Conservation (phyloP, 257 asterid species). For the Buddleja alternifolia region DNA sequence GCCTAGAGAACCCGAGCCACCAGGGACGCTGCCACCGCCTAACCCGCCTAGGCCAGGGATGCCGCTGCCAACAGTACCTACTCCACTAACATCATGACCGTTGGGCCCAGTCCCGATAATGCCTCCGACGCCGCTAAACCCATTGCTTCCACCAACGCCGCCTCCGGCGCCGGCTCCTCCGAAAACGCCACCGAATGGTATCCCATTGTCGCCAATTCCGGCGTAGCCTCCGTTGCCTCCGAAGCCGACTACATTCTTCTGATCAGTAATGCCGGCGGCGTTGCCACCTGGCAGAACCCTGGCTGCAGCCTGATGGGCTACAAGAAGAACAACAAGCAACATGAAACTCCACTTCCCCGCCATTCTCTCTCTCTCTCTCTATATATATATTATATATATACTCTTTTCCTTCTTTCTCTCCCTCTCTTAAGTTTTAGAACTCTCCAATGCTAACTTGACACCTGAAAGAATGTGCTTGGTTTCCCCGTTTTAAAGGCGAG, state of each 20-base stretch:
- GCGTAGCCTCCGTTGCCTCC: constrained; percentile 47
- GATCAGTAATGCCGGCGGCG: constrained; percentile 39
- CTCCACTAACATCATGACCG: constrained; percentile 29
- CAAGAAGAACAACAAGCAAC: constrained; percentile 28
- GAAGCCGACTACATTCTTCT: constrained; percentile 38
- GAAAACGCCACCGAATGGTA: constrained; percentile 49
- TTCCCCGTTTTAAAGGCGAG: constrained; percentile 30
- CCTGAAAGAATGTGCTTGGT: constrained; percentile 31
- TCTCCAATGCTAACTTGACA: constrained; percentile 19
- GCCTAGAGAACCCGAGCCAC: constrained; percentile 25
- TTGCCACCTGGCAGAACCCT: constrained; percentile 38
- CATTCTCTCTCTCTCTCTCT: constrained; percentile 21
- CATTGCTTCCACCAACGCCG: constrained; percentile 30
- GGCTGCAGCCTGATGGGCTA: constrained; percentile 32
- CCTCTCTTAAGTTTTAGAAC: not conserved
- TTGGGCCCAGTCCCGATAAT: constrained; percentile 46
- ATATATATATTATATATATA: no score
- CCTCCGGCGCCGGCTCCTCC: constrained; percentile 42
- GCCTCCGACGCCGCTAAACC: constrained; percentile 44
- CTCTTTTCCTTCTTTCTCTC: no score
- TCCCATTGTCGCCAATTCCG: constrained; percentile 49
- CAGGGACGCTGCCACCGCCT: not conserved
- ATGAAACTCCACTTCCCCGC: constrained; percentile 35
- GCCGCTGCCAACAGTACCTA: constrained; percentile 25
- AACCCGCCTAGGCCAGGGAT: constrained; percentile 41